phyloP scores from a whole-genome alignment of 495 filamentous ascomycete genomes.

The Penicillium silybi region DNA sequence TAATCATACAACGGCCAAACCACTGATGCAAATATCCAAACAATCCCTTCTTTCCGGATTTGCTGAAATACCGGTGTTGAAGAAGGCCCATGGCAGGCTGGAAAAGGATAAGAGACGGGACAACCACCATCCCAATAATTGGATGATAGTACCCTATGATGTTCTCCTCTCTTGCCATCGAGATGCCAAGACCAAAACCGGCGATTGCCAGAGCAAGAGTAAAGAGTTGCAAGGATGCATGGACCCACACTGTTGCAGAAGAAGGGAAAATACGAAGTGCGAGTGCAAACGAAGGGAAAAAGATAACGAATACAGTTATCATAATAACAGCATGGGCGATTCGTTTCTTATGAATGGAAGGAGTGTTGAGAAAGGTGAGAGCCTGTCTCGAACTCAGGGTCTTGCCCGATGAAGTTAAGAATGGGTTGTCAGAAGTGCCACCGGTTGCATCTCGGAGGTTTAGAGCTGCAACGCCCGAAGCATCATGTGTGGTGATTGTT shows the following conservation, averaged over 20 bases:
- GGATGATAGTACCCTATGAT: constrained; percentile 28
- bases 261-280: constrained; percentile 39
- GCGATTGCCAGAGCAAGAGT: constrained; percentile 52
- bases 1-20: constrained; percentile 60
- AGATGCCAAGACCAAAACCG: constrained; percentile 61
- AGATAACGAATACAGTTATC: constrained; percentile 35
- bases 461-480: constrained; percentile 7
- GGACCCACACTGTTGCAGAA: constrained; percentile 33
- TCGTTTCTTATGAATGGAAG: constrained; percentile 14
- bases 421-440: constrained; percentile 57
- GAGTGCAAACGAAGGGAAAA: constrained; percentile 51
- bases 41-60: constrained; percentile 42
- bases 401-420: constrained; percentile 22
- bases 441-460: constrained; percentile 15
- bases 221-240: constrained; percentile 56
- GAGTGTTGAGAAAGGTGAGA: neutral
- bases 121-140: constrained; percentile 55
- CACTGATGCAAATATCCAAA: constrained; percentile 65
- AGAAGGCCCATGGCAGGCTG: constrained; percentile 62
- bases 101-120: constrained; percentile 53
- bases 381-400: neutral
- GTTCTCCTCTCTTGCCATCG: constrained; percentile 28
- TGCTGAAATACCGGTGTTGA: constrained; percentile 54
- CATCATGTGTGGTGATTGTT: constrained; percentile 57
- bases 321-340: constrained; percentile 42